phyloP scores from a whole-genome alignment of 371 early-diverging fungal species.

The Mucor saturninus region DNA sequence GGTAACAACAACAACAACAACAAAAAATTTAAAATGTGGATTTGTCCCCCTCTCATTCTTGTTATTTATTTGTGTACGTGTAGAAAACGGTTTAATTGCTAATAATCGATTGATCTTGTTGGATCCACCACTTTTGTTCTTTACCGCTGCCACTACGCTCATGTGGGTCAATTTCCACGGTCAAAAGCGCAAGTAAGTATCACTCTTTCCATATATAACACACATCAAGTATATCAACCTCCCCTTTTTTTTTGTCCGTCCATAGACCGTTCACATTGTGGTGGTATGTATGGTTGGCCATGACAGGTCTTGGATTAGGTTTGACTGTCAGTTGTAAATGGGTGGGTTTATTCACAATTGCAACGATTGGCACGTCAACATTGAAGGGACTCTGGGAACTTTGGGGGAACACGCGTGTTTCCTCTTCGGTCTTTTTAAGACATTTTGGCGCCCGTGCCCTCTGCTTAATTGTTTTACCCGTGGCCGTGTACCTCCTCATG shows the following conservation, averaged over 20 bases:
- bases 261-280: slow-evolving; percentile 65
- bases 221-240: neutral
- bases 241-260: too few species aligned
- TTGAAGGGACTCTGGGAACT: slow-evolving; percentile 85
- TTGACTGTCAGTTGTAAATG: slow-evolving; percentile 78
- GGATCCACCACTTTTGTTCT: slow-evolving; percentile 89
- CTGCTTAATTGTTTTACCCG: slow-evolving; percentile 86
- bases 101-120: slow-evolving; percentile 91
- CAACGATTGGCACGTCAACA: slow-evolving; percentile 82
- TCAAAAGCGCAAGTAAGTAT: slow-evolving; percentile 38
- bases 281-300: slow-evolving; percentile 76
- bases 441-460: slow-evolving; percentile 79
- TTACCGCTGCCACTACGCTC: slow-evolving; percentile 74
- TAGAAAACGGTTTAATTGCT: slow-evolving; percentile 88
- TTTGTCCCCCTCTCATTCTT: neutral
- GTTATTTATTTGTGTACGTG: neutral
- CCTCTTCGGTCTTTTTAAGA: slow-evolving; percentile 53
- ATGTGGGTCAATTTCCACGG: slow-evolving; percentile 83
- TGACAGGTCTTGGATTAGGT: slow-evolving; percentile 73
- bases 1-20: slow-evolving; percentile 22
- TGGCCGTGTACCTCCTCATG: slow-evolving; percentile 80
- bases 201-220: neutral
- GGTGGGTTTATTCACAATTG: slow-evolving; percentile 91
- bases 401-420: slow-evolving; percentile 66
- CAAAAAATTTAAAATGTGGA: neutral